These are phyloP conservation scores for Paracoccidioides lutzii DNA, from an alignment of 2,329 filamentous ascomycete species.

Conservation along the genomic window DNA sequence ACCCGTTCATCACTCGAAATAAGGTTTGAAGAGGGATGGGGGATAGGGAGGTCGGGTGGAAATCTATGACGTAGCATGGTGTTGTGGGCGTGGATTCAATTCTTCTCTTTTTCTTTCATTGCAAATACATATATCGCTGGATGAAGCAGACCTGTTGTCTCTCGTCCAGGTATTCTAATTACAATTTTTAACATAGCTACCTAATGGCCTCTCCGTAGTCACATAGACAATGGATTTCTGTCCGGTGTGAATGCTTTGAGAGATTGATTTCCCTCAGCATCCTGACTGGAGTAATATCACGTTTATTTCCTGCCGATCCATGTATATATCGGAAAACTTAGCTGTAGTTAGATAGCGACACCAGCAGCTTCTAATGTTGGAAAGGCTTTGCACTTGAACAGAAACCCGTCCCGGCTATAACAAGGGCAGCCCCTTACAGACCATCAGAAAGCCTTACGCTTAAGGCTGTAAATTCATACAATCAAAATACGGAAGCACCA, in stretches of 20 bases:
- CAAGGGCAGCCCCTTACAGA: conserved; percentile 50
- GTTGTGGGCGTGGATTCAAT: not conserved
- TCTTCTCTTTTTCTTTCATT: not conserved
- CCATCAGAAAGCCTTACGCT: conserved; percentile 38
- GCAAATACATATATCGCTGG: not conserved
- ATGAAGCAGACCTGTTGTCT: not conserved
- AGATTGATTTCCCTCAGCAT: not conserved
- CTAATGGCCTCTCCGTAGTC: not conserved
- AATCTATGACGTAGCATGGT: not conserved
- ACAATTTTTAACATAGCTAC: not conserved
- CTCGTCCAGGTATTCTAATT: not conserved
- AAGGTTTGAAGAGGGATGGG: not conserved
- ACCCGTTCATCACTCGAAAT: conserved; percentile 58
- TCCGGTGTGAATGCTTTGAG: not conserved
- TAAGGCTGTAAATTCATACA: conserved; percentile 48
- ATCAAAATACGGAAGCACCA: conserved; percentile 52
- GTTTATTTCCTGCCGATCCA: too few species aligned
- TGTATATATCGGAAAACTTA: too few species aligned
- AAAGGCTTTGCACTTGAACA: conserved; percentile 36
- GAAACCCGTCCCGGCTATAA: conserved; percentile 51
- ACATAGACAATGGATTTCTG: not conserved
- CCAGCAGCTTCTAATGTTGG: not conserved
- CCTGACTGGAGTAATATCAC: too few species aligned
- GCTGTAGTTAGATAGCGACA: too few species aligned
- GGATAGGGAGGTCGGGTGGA: not conserved